These are phyloP conservation scores for Wickerhamomyces rabaulensis DNA, from an alignment of 805 yeast species.

Conservation along the genomic window DNA sequence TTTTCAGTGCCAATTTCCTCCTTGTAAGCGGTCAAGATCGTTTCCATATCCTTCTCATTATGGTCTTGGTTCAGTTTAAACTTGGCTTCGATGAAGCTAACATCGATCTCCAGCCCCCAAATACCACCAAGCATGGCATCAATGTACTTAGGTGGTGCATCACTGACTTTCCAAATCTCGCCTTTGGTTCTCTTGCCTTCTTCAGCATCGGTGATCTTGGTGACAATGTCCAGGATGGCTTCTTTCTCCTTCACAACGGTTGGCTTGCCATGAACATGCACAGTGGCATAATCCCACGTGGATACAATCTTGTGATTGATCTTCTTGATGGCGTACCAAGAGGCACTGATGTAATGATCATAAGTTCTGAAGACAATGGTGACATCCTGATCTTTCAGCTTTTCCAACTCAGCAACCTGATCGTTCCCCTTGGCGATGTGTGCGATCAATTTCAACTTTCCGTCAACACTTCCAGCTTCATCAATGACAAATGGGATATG, in stretches of 20 bases:
- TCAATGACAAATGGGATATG: constrained; percentile 51
- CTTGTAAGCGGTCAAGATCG: constrained; percentile 44
- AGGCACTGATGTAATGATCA: constrained; percentile 51
- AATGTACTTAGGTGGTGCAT: constrained; percentile 49
- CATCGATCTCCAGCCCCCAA: constrained; percentile 50
- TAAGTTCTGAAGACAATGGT: constrained; percentile 48
- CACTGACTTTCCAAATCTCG: constrained; percentile 47
- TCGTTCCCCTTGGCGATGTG: constrained; percentile 51
- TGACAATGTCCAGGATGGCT: constrained; percentile 41
- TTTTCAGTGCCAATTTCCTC: constrained; percentile 31
- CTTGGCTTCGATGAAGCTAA: constrained; percentile 42
- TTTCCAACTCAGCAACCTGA: constrained; percentile 39
- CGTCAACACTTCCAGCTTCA: constrained; percentile 24
- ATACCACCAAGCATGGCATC: constrained; percentile 42
- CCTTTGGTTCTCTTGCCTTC: constrained; percentile 34
- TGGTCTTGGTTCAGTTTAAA: constrained; percentile 54
- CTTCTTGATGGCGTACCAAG: constrained; percentile 52
- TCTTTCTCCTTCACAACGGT: constrained; percentile 35
- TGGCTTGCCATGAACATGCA: constrained; percentile 51
- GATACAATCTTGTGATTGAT: constrained; percentile 61
- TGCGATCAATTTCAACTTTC: constrained; percentile 40
- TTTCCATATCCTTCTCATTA: constrained; percentile 39
- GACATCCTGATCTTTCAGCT: constrained; percentile 26
- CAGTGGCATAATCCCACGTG: constrained; percentile 61
- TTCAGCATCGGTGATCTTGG: constrained; percentile 39